These are phyloP conservation scores for Schrenkiella parvula DNA, from an alignment of 345 rosid genomes.

Conservation along the genomic window DNA sequence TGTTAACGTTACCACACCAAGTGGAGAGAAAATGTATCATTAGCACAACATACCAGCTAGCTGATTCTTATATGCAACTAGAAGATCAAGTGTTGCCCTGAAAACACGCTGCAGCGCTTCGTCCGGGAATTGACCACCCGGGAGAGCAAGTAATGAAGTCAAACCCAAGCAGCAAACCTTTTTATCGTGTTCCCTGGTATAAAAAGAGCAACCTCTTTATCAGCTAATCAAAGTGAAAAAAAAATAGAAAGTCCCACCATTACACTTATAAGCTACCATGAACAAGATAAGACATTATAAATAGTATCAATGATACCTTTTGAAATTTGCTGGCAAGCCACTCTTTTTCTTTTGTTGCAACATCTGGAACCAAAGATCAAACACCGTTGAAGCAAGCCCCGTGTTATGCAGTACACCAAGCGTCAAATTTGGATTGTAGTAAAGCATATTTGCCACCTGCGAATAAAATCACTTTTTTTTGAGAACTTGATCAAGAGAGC, in stretches of 20 bases:
- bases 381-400: constrained; percentile 70
- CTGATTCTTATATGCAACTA: constrained; percentile 90
- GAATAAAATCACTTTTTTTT: background rate
- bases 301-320: constrained; percentile 45
- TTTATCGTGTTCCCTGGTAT: constrained; percentile 86
- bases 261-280: background rate
- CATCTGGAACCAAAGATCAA: constrained; percentile 95
- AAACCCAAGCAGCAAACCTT: constrained; percentile 98
- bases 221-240: background rate
- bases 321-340: constrained; percentile 76
- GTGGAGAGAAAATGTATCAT: background rate
- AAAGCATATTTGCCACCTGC: constrained; percentile 94
- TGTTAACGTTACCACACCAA: constrained; percentile 2
- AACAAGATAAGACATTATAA: background rate
- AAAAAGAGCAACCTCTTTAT: background rate
- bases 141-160: constrained; percentile 79
- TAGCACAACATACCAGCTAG: constrained; percentile 63
- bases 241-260: background rate
- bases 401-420: constrained; percentile 73
- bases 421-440: constrained; percentile 78
- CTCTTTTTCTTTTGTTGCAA: constrained; percentile 86
- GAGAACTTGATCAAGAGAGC: constrained; percentile 1
- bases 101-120: constrained; percentile 89
- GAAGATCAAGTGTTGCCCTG: constrained; percentile 78
- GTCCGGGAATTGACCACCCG: constrained; percentile 75